Base-by-base conservation (phyloP, 768 basidiomycete species). In the Mycena olivaceomarginata region DNA sequence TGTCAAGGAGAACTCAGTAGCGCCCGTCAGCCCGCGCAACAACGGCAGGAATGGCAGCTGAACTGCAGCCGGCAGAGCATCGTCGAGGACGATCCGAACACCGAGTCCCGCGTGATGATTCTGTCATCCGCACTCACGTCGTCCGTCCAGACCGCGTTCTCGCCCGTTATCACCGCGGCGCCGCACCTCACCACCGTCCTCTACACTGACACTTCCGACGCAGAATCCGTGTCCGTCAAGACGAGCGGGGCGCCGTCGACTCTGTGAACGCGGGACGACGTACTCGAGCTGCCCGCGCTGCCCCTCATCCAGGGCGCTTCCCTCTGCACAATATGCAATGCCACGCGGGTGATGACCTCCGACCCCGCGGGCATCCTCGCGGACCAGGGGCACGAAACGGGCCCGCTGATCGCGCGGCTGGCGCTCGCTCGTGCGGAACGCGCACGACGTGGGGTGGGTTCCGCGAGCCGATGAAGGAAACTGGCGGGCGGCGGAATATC, bases 321-420 rank as follows among this genome's bases (percentile, higher is more conserved):
- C 0, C 82, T 97, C 2, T 91, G 92, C 8, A 96, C 96, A 2
- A 96, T 97, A 70, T 90, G 91, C 20, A 93, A 96, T 69, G 95
- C 96, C 1, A 97, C 94, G 1, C 92, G 96, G 4, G 94, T 97
- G n/a, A 96, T 97, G 95, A 94, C 94, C 0, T 89, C 92, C 3
- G 95, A 95, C 79, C 90, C 96, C 0, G 87, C 90, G 15, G 95
- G 95, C 79, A 91, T 97, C 72, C 90, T 97, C 12, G 89, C 91
- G 0, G 94, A 96, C 82, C 90, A 92, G 73, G 95, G 94, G 0
- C 86, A 83, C 5, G 95, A 94, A 12, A 92, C 93, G 0, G 87
- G 90, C 10, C 86, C 89, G 0, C 85, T 94, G n/a, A 88, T 97
- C 48, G 89, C 90, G 1, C 84, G 84, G 39, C 88, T 96, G 4